Evolutionary conservation across 1,139 yeast genomes (phyloP).

Genomic region (Meyerozyma carpophila): DNA sequence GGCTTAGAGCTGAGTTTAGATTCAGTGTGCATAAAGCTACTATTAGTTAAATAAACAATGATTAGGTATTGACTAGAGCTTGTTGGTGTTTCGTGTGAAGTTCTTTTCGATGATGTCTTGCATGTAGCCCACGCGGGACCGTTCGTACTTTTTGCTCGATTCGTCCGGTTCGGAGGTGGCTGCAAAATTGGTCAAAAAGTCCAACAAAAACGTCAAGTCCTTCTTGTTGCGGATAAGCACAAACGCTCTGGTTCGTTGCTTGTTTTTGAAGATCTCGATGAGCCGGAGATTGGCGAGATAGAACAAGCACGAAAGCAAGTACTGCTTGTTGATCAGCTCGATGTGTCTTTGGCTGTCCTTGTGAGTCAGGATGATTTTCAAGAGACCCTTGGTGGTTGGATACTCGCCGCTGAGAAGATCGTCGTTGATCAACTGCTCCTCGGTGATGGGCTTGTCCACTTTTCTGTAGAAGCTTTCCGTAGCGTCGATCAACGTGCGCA

Average conservation of each 20-base stretch:
- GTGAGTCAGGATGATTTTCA: conserved; percentile 24
- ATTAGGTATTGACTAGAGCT: too few species aligned
- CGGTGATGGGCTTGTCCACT: conserved; percentile 6
- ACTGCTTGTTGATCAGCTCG: conserved; percentile 41
- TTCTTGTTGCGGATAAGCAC: conserved; percentile 26
- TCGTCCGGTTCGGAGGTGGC: conserved; percentile 6
- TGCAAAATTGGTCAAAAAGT: conserved; percentile 23
- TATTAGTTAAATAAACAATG: too few species aligned
- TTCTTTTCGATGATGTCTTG: conserved; percentile 36
- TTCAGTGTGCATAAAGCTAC: too few species aligned
- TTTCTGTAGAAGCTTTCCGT: conserved; percentile 9
- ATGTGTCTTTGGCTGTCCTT: conserved; percentile 14
- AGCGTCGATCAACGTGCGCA: conserved; percentile 17
- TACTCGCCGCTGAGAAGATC: conserved; percentile 20
- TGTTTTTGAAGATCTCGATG: conserved; percentile 36
- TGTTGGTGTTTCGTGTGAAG: conserved; percentile 13
- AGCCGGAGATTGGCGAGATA: conserved; percentile 33
- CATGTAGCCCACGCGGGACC: conserved; percentile 26
- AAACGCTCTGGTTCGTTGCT: conserved; percentile 38
- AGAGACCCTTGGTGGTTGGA: conserved; percentile 37
- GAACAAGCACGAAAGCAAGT: conserved; percentile 37
- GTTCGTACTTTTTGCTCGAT: conserved; percentile 10
- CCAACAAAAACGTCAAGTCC: conserved; percentile 25
- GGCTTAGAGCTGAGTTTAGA: not conserved
- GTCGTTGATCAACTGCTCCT: conserved; percentile 17